A percentile compares a stretch with the other conserved stretches of the same genome.
These are phyloP conservation scores for Dipodascopsis uninucleata DNA, from an alignment of 805 yeast species.

Conservation along the genomic window DNA sequence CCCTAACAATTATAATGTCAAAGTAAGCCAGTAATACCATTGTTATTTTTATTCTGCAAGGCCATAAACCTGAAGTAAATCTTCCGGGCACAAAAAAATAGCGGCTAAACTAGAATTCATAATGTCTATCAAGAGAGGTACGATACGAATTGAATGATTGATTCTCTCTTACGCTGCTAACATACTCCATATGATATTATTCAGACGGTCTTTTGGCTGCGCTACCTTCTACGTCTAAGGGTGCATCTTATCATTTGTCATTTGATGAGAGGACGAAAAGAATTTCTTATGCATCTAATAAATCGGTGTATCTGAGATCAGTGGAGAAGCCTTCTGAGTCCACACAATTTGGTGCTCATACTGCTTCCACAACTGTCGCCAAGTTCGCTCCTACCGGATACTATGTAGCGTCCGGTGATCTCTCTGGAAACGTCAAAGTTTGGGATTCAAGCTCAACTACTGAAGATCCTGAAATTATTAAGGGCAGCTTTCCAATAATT, in stretches of 20 bases:
- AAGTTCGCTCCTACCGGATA: slow-evolving; percentile 85
- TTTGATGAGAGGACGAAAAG: slow-evolving; percentile 67
- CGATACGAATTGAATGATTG: neutral
- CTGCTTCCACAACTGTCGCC: slow-evolving; percentile 71
- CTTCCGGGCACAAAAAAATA: no score
- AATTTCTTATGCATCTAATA: slow-evolving; percentile 74
- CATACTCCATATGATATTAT: neutral
- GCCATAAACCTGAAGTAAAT: no score
- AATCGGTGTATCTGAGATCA: slow-evolving; percentile 68
- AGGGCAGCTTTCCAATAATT: slow-evolving; percentile 67
- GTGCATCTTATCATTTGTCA: slow-evolving; percentile 64
- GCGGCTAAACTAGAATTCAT: no score
- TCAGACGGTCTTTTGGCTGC: slow-evolving; percentile 57
- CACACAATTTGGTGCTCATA: slow-evolving; percentile 73
- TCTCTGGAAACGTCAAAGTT: slow-evolving; percentile 78
- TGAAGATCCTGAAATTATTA: slow-evolving; percentile 53
- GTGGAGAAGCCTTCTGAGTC: slow-evolving; percentile 51
- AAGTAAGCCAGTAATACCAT: no score
- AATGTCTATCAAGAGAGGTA: slow-evolving; percentile 15
- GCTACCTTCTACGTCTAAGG: slow-evolving; percentile 73
- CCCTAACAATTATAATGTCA: no score
- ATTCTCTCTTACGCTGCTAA: neutral
- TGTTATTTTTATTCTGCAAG: no score
- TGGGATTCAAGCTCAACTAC: slow-evolving; percentile 58
- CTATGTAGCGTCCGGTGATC: slow-evolving; percentile 90